Evolutionary conservation across 2,329 filamentous ascomycete genomes (phyloP), one percentile per base, ranked within the genome.

Genomic region (Aspergillus pseudonomiae): DNA sequence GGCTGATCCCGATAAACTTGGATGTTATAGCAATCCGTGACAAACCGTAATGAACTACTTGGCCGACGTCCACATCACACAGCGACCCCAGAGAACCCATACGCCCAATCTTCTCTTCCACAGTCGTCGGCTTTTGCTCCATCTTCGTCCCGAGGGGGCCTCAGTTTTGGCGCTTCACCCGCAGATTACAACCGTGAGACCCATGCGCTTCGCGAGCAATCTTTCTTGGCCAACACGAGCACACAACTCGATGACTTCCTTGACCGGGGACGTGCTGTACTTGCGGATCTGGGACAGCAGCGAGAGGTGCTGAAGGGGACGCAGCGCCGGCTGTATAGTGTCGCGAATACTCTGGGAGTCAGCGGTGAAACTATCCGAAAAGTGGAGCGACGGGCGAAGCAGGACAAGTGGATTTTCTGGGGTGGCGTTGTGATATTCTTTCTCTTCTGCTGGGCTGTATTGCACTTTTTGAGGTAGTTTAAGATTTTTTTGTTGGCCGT

Each of bases 391-490:
- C 85, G 95, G 66, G 93, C 95, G 57, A 91, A 89, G 77, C 91
- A 98, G 82, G 95, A 99, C 77, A 98, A 97, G 80, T 98, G 94
- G 93, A 96, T 99, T 41, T 99, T 99, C 77, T 91, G 91, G 85
- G 91, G 83, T 0, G 93, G 95, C 0, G 93, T 94, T 3, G 79
- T 96, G 6, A 79, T 95, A 41, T 99, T 99, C 78, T 91, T 98
- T 72, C 75, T 86, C 43, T 99, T 99, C 76, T 97, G 94, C 78
- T 98, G 93, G 88, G 80, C 95, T 67, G 93, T 96, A 61, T 76
- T 99, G 74, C 91, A 94, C 79, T 98, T 88, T 75, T 78, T 99
- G 79, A 83, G 92, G 75, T 94, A 79, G 84, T 9, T 43, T 32
- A n/a, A 59, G 53, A 55, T 59, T 24, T 60, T 41, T 50, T 63